These are phyloP conservation scores for Podospora tetraspora DNA, from an alignment of 495 filamentous ascomycete species.

Conservation along the genomic window DNA sequence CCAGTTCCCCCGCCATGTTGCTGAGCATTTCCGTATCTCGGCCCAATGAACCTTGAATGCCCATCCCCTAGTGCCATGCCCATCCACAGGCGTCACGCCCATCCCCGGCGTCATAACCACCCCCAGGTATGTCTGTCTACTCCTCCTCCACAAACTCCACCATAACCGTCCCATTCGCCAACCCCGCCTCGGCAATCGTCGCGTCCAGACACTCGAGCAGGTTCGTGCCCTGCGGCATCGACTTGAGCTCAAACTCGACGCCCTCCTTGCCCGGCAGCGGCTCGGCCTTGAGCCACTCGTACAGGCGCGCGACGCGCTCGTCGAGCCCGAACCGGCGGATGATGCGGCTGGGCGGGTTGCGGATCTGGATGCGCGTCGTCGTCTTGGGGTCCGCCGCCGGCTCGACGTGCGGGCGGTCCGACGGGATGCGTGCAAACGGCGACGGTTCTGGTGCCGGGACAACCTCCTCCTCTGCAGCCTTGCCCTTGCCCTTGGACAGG, in stretches of 20 bases:
- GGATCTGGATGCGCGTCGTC: slow-evolving; percentile 86
- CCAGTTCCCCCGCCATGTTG: background rate
- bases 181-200: slow-evolving; percentile 74
- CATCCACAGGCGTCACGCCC: too few species aligned
- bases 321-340: slow-evolving; percentile 75
- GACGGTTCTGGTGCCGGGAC: slow-evolving; percentile 29
- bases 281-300: slow-evolving; percentile 93
- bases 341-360: slow-evolving; percentile 70
- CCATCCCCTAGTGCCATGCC: too few species aligned
- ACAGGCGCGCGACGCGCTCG: slow-evolving; percentile 78
- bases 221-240: slow-evolving; percentile 65
- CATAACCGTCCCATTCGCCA: slow-evolving; percentile 90
- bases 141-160: slow-evolving; percentile 78
- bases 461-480: slow-evolving; percentile 45
- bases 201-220: slow-evolving; percentile 66
- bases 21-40: too few species aligned
- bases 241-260: slow-evolving; percentile 74
- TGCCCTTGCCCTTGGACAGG: slow-evolving; percentile 57
- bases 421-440: slow-evolving; percentile 62
- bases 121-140: slow-evolving; percentile 17
- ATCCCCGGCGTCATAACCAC: too few species aligned
- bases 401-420: slow-evolving; percentile 67
- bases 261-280: slow-evolving; percentile 70
- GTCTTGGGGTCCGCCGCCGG: slow-evolving; percentile 62
- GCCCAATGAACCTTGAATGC: too few species aligned